Conservation (phyloP, 495 filamentous ascomycete species). For the Oleoguttula mirabilis region DNA sequence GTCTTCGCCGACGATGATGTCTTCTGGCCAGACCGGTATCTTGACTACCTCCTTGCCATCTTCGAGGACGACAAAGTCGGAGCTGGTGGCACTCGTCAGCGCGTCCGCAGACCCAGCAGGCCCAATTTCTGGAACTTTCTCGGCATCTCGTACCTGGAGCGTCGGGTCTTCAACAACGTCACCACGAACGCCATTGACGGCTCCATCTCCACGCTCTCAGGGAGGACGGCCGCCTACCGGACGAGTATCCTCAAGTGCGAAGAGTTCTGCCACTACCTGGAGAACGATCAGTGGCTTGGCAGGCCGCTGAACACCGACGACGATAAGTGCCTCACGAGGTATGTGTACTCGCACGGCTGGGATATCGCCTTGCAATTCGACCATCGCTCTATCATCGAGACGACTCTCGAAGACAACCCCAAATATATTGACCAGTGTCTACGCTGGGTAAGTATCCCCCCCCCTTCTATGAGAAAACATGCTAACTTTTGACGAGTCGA, state of each 20-base stretch:
- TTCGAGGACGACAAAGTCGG: slow-evolving; percentile 21
- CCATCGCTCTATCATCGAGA: slow-evolving; percentile 59
- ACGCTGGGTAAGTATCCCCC: slow-evolving; percentile 63
- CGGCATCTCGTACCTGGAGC: slow-evolving; percentile 20
- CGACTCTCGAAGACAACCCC: slow-evolving; percentile 59
- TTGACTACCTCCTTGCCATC: slow-evolving; percentile 17
- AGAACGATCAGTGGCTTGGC: slow-evolving; percentile 58
- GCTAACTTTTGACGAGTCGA: too few species aligned
- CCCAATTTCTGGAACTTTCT: slow-evolving; percentile 22
- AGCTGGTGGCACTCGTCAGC: slow-evolving; percentile 18
- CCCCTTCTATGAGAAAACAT: too few species aligned
- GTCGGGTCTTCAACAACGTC: slow-evolving; percentile 18
- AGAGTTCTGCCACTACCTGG: slow-evolving; percentile 41
- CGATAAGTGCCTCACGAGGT: slow-evolving; percentile 75
- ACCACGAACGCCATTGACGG: slow-evolving; percentile 21
- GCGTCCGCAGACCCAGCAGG: slow-evolving; percentile 1
- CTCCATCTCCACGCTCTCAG: slow-evolving; percentile 19
- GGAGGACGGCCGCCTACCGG: slow-evolving; percentile 15
- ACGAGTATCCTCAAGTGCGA: slow-evolving; percentile 18
- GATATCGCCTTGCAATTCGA: slow-evolving; percentile 69
- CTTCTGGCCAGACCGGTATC: slow-evolving; percentile 18
- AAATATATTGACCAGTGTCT: slow-evolving; percentile 69
- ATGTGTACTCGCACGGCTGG: slow-evolving; percentile 65
- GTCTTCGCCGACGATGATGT: slow-evolving; percentile 24
- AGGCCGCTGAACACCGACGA: slow-evolving; percentile 69